Conservation (phyloP, 1,139 yeast species). For the Kodamaea sp. region DNA sequence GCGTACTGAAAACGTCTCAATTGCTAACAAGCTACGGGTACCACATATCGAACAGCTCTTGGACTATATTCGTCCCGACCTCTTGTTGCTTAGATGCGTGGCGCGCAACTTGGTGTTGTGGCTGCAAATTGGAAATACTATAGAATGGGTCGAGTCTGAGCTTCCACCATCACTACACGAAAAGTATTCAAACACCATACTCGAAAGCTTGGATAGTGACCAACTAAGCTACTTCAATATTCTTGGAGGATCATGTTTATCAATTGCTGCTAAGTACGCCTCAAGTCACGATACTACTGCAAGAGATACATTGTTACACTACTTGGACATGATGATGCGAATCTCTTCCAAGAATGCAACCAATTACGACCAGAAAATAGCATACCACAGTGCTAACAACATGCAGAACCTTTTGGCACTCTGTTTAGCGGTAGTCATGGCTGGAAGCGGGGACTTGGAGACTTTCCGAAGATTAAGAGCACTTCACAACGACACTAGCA, state of each 20-base stretch:
- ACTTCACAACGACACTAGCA: slow-evolving; percentile 59
- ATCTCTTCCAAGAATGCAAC: slow-evolving; percentile 48
- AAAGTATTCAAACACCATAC: slow-evolving; percentile 25
- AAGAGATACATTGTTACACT: slow-evolving; percentile 57
- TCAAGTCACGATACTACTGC: slow-evolving; percentile 63
- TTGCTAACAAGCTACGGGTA: slow-evolving; percentile 65
- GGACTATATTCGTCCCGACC: slow-evolving; percentile 81
- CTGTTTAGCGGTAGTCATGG: slow-evolving; percentile 74
- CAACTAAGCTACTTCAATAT: slow-evolving; percentile 65
- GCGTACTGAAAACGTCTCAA: slow-evolving; percentile 58
- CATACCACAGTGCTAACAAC: slow-evolving; percentile 56
- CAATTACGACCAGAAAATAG: slow-evolving; percentile 62
- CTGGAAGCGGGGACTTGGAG: slow-evolving; percentile 88
- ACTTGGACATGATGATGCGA: slow-evolving; percentile 63
- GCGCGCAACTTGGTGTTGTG: slow-evolving; percentile 77
- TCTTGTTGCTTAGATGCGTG: slow-evolving; percentile 66
- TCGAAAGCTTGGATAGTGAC: slow-evolving; percentile 54
- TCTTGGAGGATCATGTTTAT: slow-evolving; percentile 72
- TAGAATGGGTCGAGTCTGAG: slow-evolving; percentile 62
- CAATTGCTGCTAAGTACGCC: slow-evolving; percentile 77
- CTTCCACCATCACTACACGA: slow-evolving; percentile 48
- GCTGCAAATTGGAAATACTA: slow-evolving; percentile 57
- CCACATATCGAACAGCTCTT: slow-evolving; percentile 64
- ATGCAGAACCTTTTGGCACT: slow-evolving; percentile 63
- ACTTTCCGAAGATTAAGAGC: slow-evolving; percentile 72